Percentiles rank a stretch among this genome's conserved stretches.
Evolutionary conservation across 1,284 basidiomycete species (phyloP).

Genomic region (Cryptococcus sp.): DNA sequence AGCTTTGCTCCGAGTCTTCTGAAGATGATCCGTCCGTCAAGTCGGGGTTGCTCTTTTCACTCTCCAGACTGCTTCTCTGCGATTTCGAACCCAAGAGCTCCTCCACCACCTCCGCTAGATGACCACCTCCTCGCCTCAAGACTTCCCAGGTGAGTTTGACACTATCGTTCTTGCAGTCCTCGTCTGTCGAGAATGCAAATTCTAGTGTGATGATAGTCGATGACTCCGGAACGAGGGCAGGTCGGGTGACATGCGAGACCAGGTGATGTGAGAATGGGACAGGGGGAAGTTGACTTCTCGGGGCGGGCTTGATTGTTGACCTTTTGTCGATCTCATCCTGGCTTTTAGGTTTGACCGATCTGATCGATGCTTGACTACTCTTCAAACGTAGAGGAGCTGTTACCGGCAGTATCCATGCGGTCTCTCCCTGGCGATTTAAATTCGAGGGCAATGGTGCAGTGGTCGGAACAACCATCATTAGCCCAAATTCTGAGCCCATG

Average conservation of each 20-base stretch:
- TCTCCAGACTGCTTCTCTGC: constrained; percentile 4
- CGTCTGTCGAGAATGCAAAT: constrained; percentile 25
- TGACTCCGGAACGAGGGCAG: not conserved
- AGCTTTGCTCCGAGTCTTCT: constrained; percentile 28
- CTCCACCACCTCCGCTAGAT: constrained; percentile 19
- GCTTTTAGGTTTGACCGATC: not conserved
- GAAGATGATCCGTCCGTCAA: constrained; percentile 25
- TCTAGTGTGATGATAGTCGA: constrained; percentile 21
- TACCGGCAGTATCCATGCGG: not conserved
- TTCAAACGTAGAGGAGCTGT: not conserved
- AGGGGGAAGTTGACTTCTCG: constrained; percentile 7
- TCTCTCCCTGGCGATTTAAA: too few relatives aligned
- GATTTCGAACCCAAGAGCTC: not conserved
- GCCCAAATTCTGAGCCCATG: too few relatives aligned
- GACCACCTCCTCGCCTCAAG: constrained; percentile 16
- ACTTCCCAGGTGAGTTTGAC: constrained; percentile 25
- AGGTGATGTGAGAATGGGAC: not conserved
- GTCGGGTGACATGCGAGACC: not conserved
- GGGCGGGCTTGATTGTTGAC: constrained; percentile 3
- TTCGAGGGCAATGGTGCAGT: too few relatives aligned
- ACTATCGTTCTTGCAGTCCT: constrained; percentile 19
- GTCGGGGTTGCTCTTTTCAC: constrained; percentile 11
- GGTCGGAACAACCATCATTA: not conserved
- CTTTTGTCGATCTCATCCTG: not conserved
- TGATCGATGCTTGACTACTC: constrained; percentile 4